These are phyloP conservation scores for Ophiostoma sp. DNA, from an alignment of 2,329 filamentous ascomycete genomes.

Conservation along the genomic window DNA sequence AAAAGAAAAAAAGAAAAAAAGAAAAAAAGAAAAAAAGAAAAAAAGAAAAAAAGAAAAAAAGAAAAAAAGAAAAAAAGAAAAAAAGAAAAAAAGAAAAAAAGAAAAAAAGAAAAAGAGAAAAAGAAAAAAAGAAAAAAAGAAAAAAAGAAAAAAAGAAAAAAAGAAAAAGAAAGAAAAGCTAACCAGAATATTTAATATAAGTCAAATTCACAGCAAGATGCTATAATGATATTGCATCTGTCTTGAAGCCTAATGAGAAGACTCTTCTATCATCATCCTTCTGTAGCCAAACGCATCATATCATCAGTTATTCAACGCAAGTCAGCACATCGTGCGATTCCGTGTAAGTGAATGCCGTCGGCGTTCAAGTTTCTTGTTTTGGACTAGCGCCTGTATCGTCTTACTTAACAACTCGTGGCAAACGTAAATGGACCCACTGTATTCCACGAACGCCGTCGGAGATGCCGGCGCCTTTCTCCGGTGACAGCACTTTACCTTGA, in stretches of 20 bases:
- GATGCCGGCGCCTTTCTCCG: neutral
- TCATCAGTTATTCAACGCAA: neutral
- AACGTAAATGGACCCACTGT: neutral
- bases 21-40: too few species aligned
- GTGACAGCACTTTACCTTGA: neutral
- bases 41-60: neutral
- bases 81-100: neutral
- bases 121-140: too few species aligned
- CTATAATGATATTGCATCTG: neutral
- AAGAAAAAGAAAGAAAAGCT: too few species aligned
- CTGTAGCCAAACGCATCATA: too few species aligned
- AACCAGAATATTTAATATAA: too few species aligned
- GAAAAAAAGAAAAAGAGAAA: neutral
- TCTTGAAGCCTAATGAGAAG: neutral
- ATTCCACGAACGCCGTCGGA: neutral
- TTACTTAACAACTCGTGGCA: neutral
- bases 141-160: too few species aligned
- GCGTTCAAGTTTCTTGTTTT: slow-evolving; percentile 5
- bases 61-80: neutral
- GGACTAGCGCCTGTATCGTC: slow-evolving; percentile 9
- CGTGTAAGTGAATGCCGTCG: slow-evolving; percentile 15
- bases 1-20: too few species aligned
- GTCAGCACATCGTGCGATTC: neutral
- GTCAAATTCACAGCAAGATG: neutral
- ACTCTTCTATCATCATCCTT: neutral